Base-by-base conservation (phyloP, 345 rosid genomes). In the Durio zibethinus region DNA sequence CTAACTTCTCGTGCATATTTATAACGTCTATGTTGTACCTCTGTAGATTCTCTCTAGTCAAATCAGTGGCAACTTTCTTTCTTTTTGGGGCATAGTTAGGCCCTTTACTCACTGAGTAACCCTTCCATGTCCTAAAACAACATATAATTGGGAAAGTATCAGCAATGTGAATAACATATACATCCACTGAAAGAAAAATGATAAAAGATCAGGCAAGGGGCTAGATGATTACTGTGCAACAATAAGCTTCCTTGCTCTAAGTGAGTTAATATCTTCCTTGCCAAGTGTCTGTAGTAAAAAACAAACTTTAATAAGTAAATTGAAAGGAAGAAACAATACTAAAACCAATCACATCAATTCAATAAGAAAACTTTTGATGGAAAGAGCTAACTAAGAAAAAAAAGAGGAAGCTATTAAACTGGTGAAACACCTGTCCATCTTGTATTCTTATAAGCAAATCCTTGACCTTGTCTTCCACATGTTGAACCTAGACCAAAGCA, bases 41-140 rank as follows among this genome's bases (percentile, higher is more conserved):
- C 80, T 89, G 97, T 23, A 93, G 75, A 91, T 93, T 89, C 81
- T 93, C 98, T 74, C 94, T 86, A 83, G 99, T 95, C 86, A 95
- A 84, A 83, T 95, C 98, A 40, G 99, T 91, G 8, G 94, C 90
- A 40, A 82, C 86, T 80, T 79, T 88, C 92, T 86, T 90, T 79
- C 97, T 88, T 82, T 82, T 80, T 2, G 94, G 97, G 66, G 98
- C 94, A 84, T 91, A 95, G 52, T 81, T 89, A 43, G 98, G 91
- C 75, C 99, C 99, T 83, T 86, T 91, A 77, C 75, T 88, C 72
- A 90, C 86, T 5, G 87, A 88, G 83, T 93, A 95, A 61, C 97
- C 98, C 76, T 88, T 91, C 98, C 99, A 93, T 15, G 82, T 81
- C 86, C 98, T 93, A 78, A 12, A 82, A 54, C 60, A 78, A 70